phyloP scores from a whole-genome alignment of 1,139 yeast genomes.

The Chernovozyma sophiae-reginae region DNA sequence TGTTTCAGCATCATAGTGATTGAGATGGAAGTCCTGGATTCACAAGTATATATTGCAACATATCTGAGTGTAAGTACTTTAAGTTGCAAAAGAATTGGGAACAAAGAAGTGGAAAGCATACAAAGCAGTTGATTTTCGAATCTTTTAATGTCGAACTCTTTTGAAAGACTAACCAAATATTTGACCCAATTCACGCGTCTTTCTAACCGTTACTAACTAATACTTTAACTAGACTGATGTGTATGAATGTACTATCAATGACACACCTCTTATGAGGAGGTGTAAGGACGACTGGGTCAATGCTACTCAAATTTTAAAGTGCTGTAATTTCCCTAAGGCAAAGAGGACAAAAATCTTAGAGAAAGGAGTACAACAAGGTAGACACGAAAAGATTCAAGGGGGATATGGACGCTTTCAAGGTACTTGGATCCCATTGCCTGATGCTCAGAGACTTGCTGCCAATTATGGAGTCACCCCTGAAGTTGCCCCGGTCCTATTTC shows the following conservation, averaged over 20 bases:
- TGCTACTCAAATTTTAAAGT: constrained; percentile 95
- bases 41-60: constrained; percentile 8
- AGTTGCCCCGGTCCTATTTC: constrained; percentile 50
- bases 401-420: constrained; percentile 98
- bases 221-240: constrained; percentile 50
- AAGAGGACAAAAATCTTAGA: constrained; percentile 89
- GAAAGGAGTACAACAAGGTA: constrained; percentile 82
- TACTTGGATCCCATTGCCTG: constrained; percentile 86
- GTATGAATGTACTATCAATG: constrained; percentile 75
- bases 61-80: constrained; percentile 8
- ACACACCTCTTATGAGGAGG: constrained; percentile 90
- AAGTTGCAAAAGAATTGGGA: too few species aligned
- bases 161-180: too few species aligned
- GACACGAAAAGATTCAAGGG: constrained; percentile 92
- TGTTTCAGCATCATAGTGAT: neutral
- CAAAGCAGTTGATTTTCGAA: too few species aligned
- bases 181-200: constrained; percentile 1
- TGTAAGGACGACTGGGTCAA: constrained; percentile 92
- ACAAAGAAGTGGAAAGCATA: too few species aligned
- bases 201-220: neutral
- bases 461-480: constrained; percentile 53
- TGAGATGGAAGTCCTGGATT: constrained; percentile 7
- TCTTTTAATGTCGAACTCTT: too few species aligned
- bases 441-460: constrained; percentile 51
- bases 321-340: constrained; percentile 93